Evolutionary conservation across 2,329 filamentous ascomycete species (phyloP).

Genomic region (Ophiostoma perfectum): DNA sequence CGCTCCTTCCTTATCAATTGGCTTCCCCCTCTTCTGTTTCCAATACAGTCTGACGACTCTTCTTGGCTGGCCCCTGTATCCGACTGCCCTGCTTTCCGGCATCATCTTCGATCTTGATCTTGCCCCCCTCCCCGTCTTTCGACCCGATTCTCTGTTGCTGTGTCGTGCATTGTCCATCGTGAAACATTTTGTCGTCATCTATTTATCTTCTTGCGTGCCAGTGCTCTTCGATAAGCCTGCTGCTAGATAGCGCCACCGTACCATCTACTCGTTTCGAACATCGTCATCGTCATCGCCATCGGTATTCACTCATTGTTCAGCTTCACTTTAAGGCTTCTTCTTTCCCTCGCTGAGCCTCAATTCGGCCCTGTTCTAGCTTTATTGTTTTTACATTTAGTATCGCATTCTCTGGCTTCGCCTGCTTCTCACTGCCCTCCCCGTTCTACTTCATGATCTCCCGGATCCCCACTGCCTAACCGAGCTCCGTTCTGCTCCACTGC

Average conservation of each 20-base stretch:
- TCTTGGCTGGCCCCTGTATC: neutral
- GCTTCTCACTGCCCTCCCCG: neutral
- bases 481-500: constrained; percentile 3
- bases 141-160: neutral
- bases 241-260: neutral
- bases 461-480: neutral
- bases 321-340: neutral
- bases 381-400: neutral
- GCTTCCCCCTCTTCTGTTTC: constrained; percentile 1
- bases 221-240: neutral
- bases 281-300: neutral
- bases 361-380: neutral
- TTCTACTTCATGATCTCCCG: constrained; percentile 8
- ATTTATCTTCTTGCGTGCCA: neutral
- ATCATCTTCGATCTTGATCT: neutral
- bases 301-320: neutral
- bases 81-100: neutral
- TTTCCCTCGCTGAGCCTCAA: neutral
- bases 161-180: neutral
- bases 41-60: neutral
- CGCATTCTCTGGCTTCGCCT: neutral
- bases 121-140: neutral
- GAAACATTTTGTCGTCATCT: constrained; percentile 1
- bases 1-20: neutral
- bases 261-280: too few species aligned